A percentile compares a stretch with the other conserved stretches of the same genome.
Conservation (phyloP, 441 rosid genomes). For the Rhodomyrtus psidioides region DNA sequence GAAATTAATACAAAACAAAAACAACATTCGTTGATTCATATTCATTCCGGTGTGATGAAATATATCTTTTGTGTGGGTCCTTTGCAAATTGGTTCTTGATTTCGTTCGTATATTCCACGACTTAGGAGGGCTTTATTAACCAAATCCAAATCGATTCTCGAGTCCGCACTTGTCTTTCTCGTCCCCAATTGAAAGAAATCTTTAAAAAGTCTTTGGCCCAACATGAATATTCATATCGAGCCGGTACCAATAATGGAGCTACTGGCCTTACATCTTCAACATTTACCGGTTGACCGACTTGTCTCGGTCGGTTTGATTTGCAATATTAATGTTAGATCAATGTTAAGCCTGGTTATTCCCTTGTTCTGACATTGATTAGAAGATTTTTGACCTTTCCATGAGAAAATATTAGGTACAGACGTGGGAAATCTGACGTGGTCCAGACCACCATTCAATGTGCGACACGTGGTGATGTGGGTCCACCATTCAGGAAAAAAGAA, state of each 20-base stretch:
- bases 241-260: neutral
- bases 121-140: neutral
- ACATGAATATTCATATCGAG: too few species aligned
- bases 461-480: too few species aligned
- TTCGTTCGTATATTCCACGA: neutral
- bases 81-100: too few species aligned
- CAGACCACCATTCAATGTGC: too few species aligned
- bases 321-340: neutral
- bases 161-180: neutral
- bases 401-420: too few species aligned
- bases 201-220: neutral
- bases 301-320: neutral
- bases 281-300: neutral
- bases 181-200: neutral
- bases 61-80: too few species aligned
- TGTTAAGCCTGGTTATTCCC: neutral
- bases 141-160: neutral
- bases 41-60: neutral
- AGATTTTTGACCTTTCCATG: neutral
- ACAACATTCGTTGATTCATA: neutral
- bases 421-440: too few species aligned
- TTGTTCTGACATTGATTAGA: neutral
- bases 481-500: too few species aligned
- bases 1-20: neutral
- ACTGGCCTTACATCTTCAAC: neutral